Evolutionary conservation across 2,329 filamentous ascomycete species (phyloP), one percentile per base, ranked within the genome.

Genomic region (Fusarium musae): DNA sequence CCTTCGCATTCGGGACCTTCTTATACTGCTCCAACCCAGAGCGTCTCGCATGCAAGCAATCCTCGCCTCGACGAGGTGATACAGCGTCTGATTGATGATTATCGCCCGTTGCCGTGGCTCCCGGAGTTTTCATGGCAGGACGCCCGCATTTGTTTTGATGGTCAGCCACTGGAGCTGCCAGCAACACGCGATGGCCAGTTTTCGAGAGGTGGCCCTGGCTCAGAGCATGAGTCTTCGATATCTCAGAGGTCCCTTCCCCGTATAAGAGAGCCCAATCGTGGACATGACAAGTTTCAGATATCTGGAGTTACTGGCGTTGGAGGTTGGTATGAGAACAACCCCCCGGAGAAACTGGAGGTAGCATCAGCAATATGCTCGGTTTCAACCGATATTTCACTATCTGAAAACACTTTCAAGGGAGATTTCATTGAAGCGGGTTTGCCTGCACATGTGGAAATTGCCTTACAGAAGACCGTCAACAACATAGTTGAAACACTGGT

Each of bases 61-160:
- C 6, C 7, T 1, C 9, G 9, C 36, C 9, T 5, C 16, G 34
- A 17, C 3, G 16, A 9, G 34, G 9, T 17, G 34, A 36, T 36
- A 36, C 34, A 9, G 34, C 2, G 9, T 8, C 34, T 36, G 8
- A 36, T 36, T 36, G 15, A 36, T 4, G 16, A 36, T 6, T 1
- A 9, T 9, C 34, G 15, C 36, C 3, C 13, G 4, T 42, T 42
- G 40, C 10, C 8, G 3, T 36, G 42, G 32, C 9, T n/a, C 5
- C 44, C 26, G 26, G 67, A 67, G 2, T 71, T 71, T 15, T 50
- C 42, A 2, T 70, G 69, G 69, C 12, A 34, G 7, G 12, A 16
- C 7, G 19, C 7, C 1, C n/a, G 5, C 6, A 32, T 70, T 0
- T 59, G 28, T 8, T 63, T 71, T 3, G 53, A 16, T 19, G 28